These are phyloP conservation scores for Citrus hindsii DNA, from an alignment of 345 rosid genomes.

Conservation along the genomic window DNA sequence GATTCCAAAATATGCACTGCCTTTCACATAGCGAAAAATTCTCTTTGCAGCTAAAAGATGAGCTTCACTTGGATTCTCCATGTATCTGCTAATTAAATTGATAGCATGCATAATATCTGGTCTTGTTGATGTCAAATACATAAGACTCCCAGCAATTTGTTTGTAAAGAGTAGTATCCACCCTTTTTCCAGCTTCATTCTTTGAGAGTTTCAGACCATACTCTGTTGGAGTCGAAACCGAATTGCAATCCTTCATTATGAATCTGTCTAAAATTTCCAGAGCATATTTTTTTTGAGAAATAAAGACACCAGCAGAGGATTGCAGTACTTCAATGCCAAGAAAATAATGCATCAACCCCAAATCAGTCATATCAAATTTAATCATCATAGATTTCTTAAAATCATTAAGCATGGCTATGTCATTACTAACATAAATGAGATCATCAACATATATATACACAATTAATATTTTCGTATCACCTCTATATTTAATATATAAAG, in stretches of 20 bases:
- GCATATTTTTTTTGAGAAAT: neutral
- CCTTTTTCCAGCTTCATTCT: neutral
- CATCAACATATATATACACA: neutral
- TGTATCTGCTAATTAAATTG: neutral
- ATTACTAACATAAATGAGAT: neutral
- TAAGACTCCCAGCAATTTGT: neutral
- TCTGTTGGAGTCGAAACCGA: neutral
- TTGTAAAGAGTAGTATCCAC: neutral
- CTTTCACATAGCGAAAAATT: too few species aligned
- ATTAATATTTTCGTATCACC: neutral
- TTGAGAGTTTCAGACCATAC: neutral
- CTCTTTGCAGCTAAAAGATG: neutral
- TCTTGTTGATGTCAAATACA: neutral
- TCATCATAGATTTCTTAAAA: neutral
- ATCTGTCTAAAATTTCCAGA: neutral
- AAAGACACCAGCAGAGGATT: neutral
- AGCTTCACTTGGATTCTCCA: neutral
- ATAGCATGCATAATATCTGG: neutral
- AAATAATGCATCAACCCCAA: neutral
- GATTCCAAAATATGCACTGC: too few species aligned
- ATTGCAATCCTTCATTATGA: neutral
- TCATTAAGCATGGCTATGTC: too few species aligned
- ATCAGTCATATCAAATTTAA: slow-evolving; percentile 1
- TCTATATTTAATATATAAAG: neutral
- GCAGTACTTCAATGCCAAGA: neutral